phyloP scores from a whole-genome alignment of 2,329 filamentous ascomycete species.

The Ophiostoma populinum region DNA sequence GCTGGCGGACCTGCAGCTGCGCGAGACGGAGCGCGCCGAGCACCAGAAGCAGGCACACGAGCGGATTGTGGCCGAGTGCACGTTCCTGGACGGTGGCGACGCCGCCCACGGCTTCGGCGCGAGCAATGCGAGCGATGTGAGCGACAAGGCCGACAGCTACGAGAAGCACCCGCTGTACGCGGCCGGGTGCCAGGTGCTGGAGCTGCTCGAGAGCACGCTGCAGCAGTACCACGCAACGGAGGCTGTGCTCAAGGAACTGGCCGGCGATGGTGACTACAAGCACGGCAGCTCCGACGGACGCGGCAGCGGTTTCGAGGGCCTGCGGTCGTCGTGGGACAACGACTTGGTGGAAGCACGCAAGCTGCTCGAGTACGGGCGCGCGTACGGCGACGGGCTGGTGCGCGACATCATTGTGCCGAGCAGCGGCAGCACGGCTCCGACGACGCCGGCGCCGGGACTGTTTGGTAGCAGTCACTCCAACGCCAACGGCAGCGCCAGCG shows the following conservation, averaged over 20 bases:
- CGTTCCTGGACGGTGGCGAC: neutral
- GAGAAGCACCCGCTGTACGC: slow-evolving; percentile 5
- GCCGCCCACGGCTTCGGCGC: too few relatives aligned
- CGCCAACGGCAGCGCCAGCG: too few relatives aligned
- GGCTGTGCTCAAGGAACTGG: neutral
- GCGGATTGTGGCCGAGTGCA: neutral
- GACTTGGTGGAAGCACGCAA: slow-evolving; percentile 10
- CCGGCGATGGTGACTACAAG: too few relatives aligned
- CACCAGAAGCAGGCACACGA: neutral
- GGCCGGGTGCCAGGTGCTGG: slow-evolving; percentile 8
- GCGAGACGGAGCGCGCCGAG: slow-evolving; percentile 3
- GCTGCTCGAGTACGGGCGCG: slow-evolving; percentile 11
- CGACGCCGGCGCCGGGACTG: slow-evolving; percentile 5
- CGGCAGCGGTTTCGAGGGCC: neutral
- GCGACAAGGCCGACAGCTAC: too few relatives aligned
- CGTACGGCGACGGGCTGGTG: slow-evolving; percentile 11
- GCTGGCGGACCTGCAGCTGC: slow-evolving; percentile 1
- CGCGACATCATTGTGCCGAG: slow-evolving; percentile 10
- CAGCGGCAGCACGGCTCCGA: slow-evolving; percentile 6
- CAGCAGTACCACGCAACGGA: slow-evolving; percentile 7
- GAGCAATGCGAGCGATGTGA: too few relatives aligned
- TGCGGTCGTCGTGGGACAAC: slow-evolving; percentile 7
- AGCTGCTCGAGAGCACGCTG: slow-evolving; percentile 5
- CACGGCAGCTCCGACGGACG: neutral
- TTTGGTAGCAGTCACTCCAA: too few relatives aligned